A percentile compares a stretch with the other conserved stretches of the same genome.
Evolutionary conservation across 345 rosid genomes (phyloP).

Genomic region (Kernera saxatilis): DNA sequence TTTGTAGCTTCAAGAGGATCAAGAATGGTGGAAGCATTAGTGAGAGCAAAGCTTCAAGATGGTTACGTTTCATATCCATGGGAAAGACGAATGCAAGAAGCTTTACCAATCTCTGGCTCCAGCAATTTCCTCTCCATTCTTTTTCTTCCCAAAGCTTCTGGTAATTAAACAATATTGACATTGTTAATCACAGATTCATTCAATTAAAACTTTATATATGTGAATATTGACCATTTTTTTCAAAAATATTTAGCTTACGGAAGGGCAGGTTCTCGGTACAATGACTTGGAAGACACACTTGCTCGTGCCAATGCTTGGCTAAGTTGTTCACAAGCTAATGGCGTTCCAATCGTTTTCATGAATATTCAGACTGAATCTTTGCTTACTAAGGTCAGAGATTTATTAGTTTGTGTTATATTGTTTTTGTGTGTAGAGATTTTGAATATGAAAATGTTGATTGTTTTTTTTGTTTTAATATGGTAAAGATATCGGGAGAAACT

Average conservation of each 20-base stretch:
- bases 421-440: background rate
- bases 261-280: conserved; percentile 65
- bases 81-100: conserved; percentile 65
- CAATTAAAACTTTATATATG: background rate
- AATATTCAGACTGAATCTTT: conserved; percentile 91
- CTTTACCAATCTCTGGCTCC: conserved; percentile 61
- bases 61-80: conserved; percentile 91
- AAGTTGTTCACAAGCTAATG: conserved; percentile 67
- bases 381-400: conserved; percentile 71
- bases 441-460: background rate
- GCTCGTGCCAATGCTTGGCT: conserved; percentile 94
- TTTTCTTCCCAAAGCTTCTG: conserved; percentile 87
- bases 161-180: conserved; percentile 12
- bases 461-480: background rate
- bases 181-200: background rate
- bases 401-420: background rate
- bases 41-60: conserved; percentile 74
- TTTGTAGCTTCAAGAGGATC: conserved; percentile 69
- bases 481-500: conserved; percentile 91
- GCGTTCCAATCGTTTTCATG: conserved; percentile 79
- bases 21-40: conserved; percentile 70
- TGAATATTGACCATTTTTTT: background rate
- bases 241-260: conserved; percentile 41
- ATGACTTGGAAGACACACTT: conserved; percentile 93
- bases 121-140: conserved; percentile 84